Evolutionary conservation across 805 yeast genomes (phyloP).

Genomic region (Brettanomyces sp.): DNA sequence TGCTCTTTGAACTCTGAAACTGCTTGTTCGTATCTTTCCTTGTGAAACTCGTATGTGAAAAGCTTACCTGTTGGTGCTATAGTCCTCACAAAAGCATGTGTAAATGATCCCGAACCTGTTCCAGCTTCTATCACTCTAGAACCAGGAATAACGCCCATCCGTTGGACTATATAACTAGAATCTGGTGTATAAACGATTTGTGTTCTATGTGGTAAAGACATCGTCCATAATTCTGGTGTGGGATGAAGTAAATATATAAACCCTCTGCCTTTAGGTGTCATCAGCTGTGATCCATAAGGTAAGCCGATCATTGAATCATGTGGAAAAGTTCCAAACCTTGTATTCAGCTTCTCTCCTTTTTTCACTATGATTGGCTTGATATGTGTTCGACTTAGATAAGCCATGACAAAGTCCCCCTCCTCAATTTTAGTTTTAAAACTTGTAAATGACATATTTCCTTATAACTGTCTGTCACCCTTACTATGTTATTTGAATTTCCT

Average conservation of each 20-base stretch:
- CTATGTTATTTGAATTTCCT: too few relatives aligned
- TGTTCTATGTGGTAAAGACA: slow-evolving; percentile 94
- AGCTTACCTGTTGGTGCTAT: slow-evolving; percentile 52
- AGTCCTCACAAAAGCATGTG: slow-evolving; percentile 85
- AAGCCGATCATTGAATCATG: slow-evolving; percentile 76
- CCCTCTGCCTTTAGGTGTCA: slow-evolving; percentile 62
- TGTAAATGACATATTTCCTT: slow-evolving; percentile 18
- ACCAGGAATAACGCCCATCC: slow-evolving; percentile 66
- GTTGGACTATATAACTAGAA: slow-evolving; percentile 79
- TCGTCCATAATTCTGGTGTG: slow-evolving; percentile 91
- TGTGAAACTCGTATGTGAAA: slow-evolving; percentile 87
- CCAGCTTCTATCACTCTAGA: slow-evolving; percentile 91
- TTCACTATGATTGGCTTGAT: slow-evolving; percentile 65
- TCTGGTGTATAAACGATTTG: slow-evolving; percentile 97
- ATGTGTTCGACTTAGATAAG: slow-evolving; percentile 73
- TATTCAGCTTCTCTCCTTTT: slow-evolving; percentile 56
- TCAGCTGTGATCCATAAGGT: slow-evolving; percentile 77
- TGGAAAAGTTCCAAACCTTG: slow-evolving; percentile 85
- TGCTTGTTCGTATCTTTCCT: slow-evolving; percentile 75
- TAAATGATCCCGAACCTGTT: slow-evolving; percentile 93
- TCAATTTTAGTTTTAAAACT: slow-evolving; percentile 57
- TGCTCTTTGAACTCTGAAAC: slow-evolving; percentile 66
- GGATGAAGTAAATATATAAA: slow-evolving; percentile 86
- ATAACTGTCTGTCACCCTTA: not conserved
- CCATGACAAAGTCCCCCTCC: slow-evolving; percentile 81